A percentile compares a stretch with the other conserved stretches of the same genome.
Conservation (phyloP, 352 stramenopile genomes). For the Globisporangium megalacanthum region DNA sequence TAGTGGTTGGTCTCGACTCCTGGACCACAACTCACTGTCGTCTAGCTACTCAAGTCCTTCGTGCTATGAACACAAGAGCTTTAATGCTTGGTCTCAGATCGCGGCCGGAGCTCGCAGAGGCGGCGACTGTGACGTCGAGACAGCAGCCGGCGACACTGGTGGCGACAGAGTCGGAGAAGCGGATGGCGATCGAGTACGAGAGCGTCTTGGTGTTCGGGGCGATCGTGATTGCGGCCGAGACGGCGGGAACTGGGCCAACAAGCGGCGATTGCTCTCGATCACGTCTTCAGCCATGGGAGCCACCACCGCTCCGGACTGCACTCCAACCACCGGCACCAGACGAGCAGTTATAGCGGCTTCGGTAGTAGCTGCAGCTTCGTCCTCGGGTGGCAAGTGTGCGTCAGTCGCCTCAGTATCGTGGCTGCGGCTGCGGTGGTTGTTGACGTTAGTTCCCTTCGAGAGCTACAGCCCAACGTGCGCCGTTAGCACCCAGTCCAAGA, state of each 20-base stretch:
- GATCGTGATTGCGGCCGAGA: neutral
- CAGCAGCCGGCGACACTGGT: neutral
- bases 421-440: neutral
- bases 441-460: constrained; percentile 19
- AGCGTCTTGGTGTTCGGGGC: too few relatives aligned
- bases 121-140: neutral
- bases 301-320: constrained; percentile 9
- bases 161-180: neutral
- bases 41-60: too few relatives aligned
- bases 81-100: too few relatives aligned
- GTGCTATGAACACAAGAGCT: too few relatives aligned
- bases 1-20: too few relatives aligned
- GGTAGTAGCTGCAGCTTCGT: neutral
- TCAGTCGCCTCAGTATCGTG: neutral
- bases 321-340: neutral
- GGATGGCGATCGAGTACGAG: neutral
- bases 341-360: neutral
- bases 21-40: too few relatives aligned
- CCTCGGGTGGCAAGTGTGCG: too few relatives aligned
- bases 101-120: too few relatives aligned
- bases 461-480: constrained; percentile 15
- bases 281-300: constrained; percentile 4
- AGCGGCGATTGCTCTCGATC: constrained; percentile 23
- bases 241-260: constrained; percentile 20
- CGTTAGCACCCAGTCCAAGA: too few relatives aligned